phyloP scores from a whole-genome alignment of 2,329 filamentous ascomycete species.

The Dothistroma septosporum region DNA sequence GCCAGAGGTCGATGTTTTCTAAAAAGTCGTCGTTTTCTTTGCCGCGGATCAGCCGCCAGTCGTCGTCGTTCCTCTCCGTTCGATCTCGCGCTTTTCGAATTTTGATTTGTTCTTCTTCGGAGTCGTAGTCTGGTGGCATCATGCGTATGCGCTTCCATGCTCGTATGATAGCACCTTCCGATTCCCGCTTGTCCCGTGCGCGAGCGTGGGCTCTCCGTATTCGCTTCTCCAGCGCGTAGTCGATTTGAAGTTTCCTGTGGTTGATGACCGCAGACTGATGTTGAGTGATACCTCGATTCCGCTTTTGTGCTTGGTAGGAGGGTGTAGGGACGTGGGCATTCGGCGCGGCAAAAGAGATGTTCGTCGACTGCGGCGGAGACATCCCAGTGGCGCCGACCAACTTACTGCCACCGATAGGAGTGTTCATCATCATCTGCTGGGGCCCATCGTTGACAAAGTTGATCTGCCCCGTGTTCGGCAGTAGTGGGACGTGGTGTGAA shows the following conservation, averaged over 20 bases:
- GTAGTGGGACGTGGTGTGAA: constrained; percentile 32
- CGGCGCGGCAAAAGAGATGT: constrained; percentile 24
- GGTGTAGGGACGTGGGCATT: constrained; percentile 32
- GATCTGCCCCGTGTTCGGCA: constrained; percentile 31
- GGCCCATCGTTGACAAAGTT: constrained; percentile 29
- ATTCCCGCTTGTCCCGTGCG: constrained; percentile 58
- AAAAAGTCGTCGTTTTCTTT: constrained; percentile 32
- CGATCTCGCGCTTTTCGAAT: constrained; percentile 26
- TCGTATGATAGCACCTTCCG: constrained; percentile 63
- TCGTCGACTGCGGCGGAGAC: constrained; percentile 15
- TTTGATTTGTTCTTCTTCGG: constrained; percentile 39
- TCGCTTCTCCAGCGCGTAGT: constrained; percentile 74
- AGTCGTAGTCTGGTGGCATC: constrained; percentile 46
- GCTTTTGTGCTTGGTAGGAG: constrained; percentile 39
- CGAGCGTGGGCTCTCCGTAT: constrained; percentile 63
- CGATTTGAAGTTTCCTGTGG: constrained; percentile 73
- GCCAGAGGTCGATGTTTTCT: constrained; percentile 23
- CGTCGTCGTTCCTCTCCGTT: constrained; percentile 37
- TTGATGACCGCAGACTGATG: constrained; percentile 78
- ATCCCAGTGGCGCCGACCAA: constrained; percentile 12
- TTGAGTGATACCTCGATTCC: constrained; percentile 71
- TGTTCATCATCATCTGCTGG: constrained; percentile 12
- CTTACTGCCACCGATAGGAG: constrained; percentile 11
- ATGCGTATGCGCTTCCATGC: constrained; percentile 60
- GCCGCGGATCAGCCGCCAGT: constrained; percentile 22